Evolutionary conservation across 208 protist species (phyloP).

Genomic region (Crithidia thermophila): DNA sequence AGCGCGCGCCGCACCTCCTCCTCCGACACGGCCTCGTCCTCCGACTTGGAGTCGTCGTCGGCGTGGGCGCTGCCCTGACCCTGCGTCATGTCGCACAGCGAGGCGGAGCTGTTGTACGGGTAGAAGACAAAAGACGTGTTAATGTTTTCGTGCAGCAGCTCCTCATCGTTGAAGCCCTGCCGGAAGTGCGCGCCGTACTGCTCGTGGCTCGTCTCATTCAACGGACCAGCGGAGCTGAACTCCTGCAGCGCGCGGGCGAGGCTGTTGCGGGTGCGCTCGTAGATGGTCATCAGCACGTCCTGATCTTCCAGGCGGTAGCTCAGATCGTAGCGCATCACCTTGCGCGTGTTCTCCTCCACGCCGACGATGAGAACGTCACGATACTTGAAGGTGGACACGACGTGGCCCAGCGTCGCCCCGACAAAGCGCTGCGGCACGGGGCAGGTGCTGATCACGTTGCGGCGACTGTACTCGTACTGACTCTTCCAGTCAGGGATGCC

Average conservation of each 20-base stretch:
- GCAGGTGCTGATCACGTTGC: conserved; percentile 73
- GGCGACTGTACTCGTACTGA: conserved; percentile 82
- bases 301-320: conserved; percentile 52
- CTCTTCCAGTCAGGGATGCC: conserved; percentile 74
- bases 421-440: conserved; percentile 65
- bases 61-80: background rate
- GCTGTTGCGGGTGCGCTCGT: conserved; percentile 61
- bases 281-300: conserved; percentile 71
- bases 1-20: conserved; percentile 35
- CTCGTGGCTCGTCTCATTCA: conserved; percentile 30
- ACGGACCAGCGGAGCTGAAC: conserved; percentile 38
- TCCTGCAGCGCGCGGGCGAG: conserved; percentile 48
- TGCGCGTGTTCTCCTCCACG: conserved; percentile 58
- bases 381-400: conserved; percentile 60
- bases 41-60: conserved; percentile 13
- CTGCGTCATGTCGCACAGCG: conserved; percentile 18
- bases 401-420: conserved; percentile 37
- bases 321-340: conserved; percentile 68
- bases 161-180: conserved; percentile 37
- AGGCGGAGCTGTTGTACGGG: conserved; percentile 63
- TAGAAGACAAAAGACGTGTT: conserved; percentile 71
- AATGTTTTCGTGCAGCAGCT: conserved; percentile 45
- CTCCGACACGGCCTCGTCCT: conserved; percentile 22
- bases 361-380: conserved; percentile 75
- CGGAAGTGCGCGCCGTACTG: conserved; percentile 42